Base-by-base conservation (phyloP, 1,139 yeast genomes). In the Yamadazyma songkhlaensis region DNA sequence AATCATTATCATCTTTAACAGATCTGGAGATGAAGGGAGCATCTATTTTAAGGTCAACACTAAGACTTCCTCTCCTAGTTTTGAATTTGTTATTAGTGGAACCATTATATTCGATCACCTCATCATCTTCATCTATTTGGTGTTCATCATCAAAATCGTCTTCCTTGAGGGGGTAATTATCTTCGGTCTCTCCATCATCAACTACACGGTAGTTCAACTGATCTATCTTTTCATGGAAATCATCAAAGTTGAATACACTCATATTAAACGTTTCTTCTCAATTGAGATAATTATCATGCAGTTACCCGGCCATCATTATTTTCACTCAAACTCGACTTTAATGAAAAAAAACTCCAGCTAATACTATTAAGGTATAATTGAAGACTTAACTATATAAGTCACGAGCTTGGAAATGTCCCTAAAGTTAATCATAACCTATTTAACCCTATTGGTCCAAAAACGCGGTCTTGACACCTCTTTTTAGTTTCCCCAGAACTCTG, bases 1-100 rank as follows among this genome's bases (percentile, higher is more conserved):
- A 24, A 29, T 25, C 32, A 10, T 37, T 35, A 35, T 50, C 45
- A 15, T 52, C 44, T 15, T 60, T 42, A 8, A 61, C 51, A 0
- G 47, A 39, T n/a, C 43, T 44, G 8, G 64, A 57, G 10, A 59
- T 60, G 35, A 51, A 60, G 5, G 63, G 52, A 24, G 53, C 57
- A 25, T 46, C 46, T 7, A 60, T 57, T 29, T 47, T 54, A 8
- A 60, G 50, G 42, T 60, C 64, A 10, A 52, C 47, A 28, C 50
- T 40, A 12, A 45, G 47, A 32, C 50, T 46, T 11, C 53, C 48
- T 24, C 56, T 32, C 29, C 42, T 28, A 3, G 13, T 26, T 11
- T 30, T 35, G 7, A 33, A 33, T 7, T 29, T 29, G 20, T 17
- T 17, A 17, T 6, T 6, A 4, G 20, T 4, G 6, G 20, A 4